phyloP scores from a whole-genome alignment of 108 stramenopile genomes.

The Skeletonema marinoi region DNA sequence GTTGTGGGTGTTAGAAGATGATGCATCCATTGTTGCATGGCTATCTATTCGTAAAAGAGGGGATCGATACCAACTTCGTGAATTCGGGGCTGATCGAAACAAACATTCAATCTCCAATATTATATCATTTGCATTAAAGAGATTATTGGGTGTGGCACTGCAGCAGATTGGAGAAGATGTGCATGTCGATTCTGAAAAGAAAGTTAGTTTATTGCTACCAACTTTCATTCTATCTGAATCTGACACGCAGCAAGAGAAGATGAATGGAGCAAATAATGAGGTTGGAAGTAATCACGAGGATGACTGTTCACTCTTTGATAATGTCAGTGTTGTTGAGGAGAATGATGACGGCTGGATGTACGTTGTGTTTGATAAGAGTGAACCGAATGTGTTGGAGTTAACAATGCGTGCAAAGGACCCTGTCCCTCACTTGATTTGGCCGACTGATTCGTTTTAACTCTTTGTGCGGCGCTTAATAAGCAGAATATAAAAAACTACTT shows the following conservation, averaged over 20 bases:
- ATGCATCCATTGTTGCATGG: constrained; percentile 57
- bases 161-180: constrained; percentile 14
- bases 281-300: background rate
- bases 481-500: no score
- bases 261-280: constrained; percentile 1
- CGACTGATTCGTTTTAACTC: constrained; percentile 69
- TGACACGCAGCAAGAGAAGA: constrained; percentile 18
- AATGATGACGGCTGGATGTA: constrained; percentile 80
- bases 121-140: constrained; percentile 20
- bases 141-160: constrained; percentile 18
- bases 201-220: constrained; percentile 34
- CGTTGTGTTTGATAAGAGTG: constrained; percentile 24
- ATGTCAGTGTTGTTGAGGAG: constrained; percentile 16
- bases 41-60: constrained; percentile 57
- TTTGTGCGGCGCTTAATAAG: no score
- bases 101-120: background rate
- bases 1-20: constrained; percentile 47
- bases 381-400: constrained; percentile 20
- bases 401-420: constrained; percentile 3
- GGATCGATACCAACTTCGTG: constrained; percentile 62
- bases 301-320: constrained; percentile 12
- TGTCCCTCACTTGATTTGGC: constrained; percentile 72
- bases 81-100: constrained; percentile 63
- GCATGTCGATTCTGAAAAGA: background rate
- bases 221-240: constrained; percentile 46